These are phyloP conservation scores for Nicotiana knightiana DNA, from an alignment of 257 asterid genomes.

Conservation along the genomic window DNA sequence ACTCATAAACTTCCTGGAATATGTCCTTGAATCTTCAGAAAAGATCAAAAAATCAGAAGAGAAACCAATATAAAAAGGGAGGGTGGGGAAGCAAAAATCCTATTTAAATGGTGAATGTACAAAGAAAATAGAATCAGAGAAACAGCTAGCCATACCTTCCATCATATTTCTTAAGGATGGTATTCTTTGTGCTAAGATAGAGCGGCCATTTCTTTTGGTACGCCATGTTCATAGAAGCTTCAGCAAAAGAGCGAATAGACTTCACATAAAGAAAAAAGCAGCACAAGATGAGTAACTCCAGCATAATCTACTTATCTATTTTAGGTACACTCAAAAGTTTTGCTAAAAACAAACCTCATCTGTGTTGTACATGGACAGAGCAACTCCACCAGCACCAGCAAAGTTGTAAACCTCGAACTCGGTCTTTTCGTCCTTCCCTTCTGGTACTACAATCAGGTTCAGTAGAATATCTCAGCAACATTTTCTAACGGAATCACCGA, in stretches of 20 bases:
- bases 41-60: constrained; percentile 12
- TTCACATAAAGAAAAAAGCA: constrained; percentile 22
- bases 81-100: neutral
- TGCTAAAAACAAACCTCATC: constrained; percentile 68
- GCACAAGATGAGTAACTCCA: neutral
- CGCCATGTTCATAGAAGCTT: constrained; percentile 91
- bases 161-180: constrained; percentile 94
- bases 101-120: neutral
- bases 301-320: neutral
- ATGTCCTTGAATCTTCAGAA: constrained; percentile 89
- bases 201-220: constrained; percentile 93
- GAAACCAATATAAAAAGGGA: neutral
- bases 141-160: constrained; percentile 54
- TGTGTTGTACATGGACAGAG: constrained; percentile 97
- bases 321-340: neutral
- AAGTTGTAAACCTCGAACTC: constrained; percentile 86
- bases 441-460: constrained; percentile 57
- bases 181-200: constrained; percentile 96
- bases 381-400: constrained; percentile 97
- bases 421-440: constrained; percentile 63
- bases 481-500: neutral
- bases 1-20: constrained; percentile 88
- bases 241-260: constrained; percentile 88
- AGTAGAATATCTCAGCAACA: neutral
- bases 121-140: neutral